A percentile compares a stretch with the other conserved stretches of the same genome.
phyloP scores from a whole-genome alignment of 2,329 filamentous ascomycete genomes.

The Xylariaceae sp. region DNA sequence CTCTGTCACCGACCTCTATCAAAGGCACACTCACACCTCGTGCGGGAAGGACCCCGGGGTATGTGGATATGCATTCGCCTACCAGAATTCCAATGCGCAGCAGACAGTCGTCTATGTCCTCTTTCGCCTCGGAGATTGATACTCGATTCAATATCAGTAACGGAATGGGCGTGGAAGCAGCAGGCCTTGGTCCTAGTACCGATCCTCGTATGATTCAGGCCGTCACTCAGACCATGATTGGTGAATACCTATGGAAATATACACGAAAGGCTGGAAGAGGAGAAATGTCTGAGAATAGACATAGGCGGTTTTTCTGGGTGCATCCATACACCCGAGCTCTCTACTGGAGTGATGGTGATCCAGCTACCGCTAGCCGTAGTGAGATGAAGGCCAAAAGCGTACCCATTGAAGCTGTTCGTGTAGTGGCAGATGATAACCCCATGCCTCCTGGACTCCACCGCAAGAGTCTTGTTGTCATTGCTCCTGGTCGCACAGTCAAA shows the following conservation, averaged over 20 bases:
- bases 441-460: constrained; percentile 93
- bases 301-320: constrained; percentile 98
- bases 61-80: constrained; percentile 56
- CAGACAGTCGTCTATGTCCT: constrained; percentile 87
- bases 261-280: constrained; percentile 91
- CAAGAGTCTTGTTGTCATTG: constrained; percentile 90
- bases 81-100: constrained; percentile 51
- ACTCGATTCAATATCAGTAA: constrained; percentile 82
- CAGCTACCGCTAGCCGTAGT: constrained; percentile 75
- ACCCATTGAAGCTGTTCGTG: constrained; percentile 88
- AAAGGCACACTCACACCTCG: constrained; percentile 66
- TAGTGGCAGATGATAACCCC: constrained; percentile 93
- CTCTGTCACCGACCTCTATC: constrained; percentile 54
- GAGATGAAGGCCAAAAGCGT: constrained; percentile 88
- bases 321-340: constrained; percentile 95
- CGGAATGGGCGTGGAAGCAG: constrained; percentile 58
- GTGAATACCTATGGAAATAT: constrained; percentile 99
- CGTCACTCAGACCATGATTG: constrained; percentile 99
- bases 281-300: constrained; percentile 86
- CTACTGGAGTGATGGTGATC: constrained; percentile 95
- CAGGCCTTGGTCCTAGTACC: constrained; percentile 73
- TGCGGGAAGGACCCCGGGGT: constrained; percentile 54
- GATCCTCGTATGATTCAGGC: constrained; percentile 99
- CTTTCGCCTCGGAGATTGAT: constrained; percentile 93
- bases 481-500: constrained; percentile 86